Evolutionary conservation across 129 eudicot genomes (phyloP), one percentile per base, ranked within the genome.

Genomic region (Gnaphalium uliginosum): DNA sequence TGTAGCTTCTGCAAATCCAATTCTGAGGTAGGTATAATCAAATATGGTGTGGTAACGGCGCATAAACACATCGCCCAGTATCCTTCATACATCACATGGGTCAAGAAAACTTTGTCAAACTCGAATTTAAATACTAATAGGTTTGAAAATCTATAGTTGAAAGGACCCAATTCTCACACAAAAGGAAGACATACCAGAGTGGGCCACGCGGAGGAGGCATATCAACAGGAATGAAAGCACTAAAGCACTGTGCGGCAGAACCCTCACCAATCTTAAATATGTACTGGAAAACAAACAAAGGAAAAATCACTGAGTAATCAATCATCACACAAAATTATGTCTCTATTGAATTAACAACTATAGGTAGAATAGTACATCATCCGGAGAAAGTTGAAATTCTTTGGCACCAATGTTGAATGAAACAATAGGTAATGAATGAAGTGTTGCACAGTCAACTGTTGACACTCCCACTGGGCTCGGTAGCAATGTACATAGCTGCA

Each of bases 1-100:
- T 25, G 95, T 88, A 26, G 96, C 92, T 69, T 86, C 88, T 0
- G 98, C 96, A 73, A 92, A 92, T 67, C 98, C 98, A 48, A 92
- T 86, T 71, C 91, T 83, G 7, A 82, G 63, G 11, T 86, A 85
- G 29, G 87, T 96, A 63, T 51, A 84, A 76, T 93, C 98, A 67
- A 88, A 93, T 30, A 88, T 81, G 0, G 96, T 93, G 74, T 93
- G 98, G 73, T 88, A 93, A 39, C 90, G 92, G 29, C 96, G 96
- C 98, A 93, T 93, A 65, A 93, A 93, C 60, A 85, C 61, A 59
- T 93, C 96, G 3, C 98, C 98, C 83, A 93, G 24, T 53, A 90
- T 90, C 98, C 98, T 93, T 78, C 83, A 79, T 65, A 32, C 0
- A 37, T 37, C 14, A 69, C 77, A 63, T 43, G 7, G 53, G 18